Evolutionary conservation across 805 yeast genomes (phyloP), one percentile per base, ranked within the genome.

Genomic region (Candida maltosa): DNA sequence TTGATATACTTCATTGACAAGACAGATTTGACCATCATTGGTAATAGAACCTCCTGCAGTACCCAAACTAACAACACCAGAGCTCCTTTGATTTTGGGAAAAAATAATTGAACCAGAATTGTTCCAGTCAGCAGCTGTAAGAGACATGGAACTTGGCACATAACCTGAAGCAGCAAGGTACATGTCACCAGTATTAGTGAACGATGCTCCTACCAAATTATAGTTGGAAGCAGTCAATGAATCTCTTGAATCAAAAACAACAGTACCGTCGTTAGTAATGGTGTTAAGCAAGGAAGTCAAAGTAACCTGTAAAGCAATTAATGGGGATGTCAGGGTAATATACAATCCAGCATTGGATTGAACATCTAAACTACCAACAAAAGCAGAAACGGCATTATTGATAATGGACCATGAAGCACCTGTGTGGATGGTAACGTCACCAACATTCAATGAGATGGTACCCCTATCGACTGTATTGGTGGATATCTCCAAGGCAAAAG

Each of bases 21-120:
- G 45, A 43, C 63, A 58, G 33, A 58, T 56, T 17, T 49, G 45
- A 36, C 63, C 63, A 21, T 44, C 33, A 32, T 58, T 58, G 24
- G 39, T 46, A 22, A 56, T 48, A 16, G 41, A 26, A 5, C 45
- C 41, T 14, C 36, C 17, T 18, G 40, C 16, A 17, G 38, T 29
- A 26, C 56, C 58, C n/a, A 51, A 39, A 15, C 31, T 30, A 14
- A 42, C 52, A 21, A 28, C 26, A 23, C 45, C 47, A n/a, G 38
- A 20, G 17, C 34, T 31, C 36, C 46, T 39, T 8, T 37, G 7
- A 8, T 29, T 31, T 29, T 46, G 46, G 7, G 37, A 24, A 24
- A 52, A 51, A 7, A 40, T 45, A 34, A 51, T 39, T 11, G 45
- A 41, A 26, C 56, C 58, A 16, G 34, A 29, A 31, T 52, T 52